phyloP scores from a whole-genome alignment of 768 basidiomycete species.

The Hygrocybe coccinea region DNA sequence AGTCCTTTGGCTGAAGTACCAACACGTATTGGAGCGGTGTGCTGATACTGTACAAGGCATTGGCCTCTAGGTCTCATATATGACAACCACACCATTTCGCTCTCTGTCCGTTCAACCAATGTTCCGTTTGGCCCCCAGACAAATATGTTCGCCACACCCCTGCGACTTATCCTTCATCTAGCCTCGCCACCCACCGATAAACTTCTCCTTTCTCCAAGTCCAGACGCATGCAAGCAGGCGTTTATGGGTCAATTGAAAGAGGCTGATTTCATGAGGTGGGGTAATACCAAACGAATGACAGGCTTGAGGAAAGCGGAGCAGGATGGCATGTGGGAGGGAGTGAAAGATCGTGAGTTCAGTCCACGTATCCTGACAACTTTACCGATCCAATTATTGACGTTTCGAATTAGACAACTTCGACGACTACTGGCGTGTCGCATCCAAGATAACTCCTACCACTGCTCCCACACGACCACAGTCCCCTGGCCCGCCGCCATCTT shows the following conservation, averaged over 20 bases:
- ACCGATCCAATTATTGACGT: conserved; percentile 5
- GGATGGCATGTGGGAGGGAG: conserved; percentile 95
- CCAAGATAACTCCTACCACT: conserved; percentile 86
- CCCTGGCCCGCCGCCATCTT: conserved; percentile 47
- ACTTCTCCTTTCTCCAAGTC: conserved; percentile 70
- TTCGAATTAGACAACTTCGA: conserved; percentile 81
- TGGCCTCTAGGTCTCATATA: conserved; percentile 96
- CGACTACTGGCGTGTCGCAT: conserved; percentile 88
- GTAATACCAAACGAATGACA: conserved; percentile 91
- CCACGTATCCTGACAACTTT: too few species aligned
- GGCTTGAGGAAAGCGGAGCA: conserved; percentile 86
- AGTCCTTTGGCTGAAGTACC: conserved; percentile 22
- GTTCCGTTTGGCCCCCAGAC: conserved; percentile 33
- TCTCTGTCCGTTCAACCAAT: conserved; percentile 48
- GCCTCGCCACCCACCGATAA: conserved; percentile 84
- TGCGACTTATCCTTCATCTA: conserved; percentile 82
- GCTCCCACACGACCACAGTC: conserved; percentile 56
- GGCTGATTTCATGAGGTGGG: conserved; percentile 95
- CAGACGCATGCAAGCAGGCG: conserved; percentile 86
- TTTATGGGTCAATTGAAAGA: conserved; percentile 97
- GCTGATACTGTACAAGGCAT: conserved; percentile 58
- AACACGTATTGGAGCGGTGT: not conserved
- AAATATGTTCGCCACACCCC: conserved; percentile 41
- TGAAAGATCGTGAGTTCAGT: conserved; percentile 75
- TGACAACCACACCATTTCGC: conserved; percentile 71